phyloP scores from a whole-genome alignment of 441 rosid species.

The Adansonia grandidieri region DNA sequence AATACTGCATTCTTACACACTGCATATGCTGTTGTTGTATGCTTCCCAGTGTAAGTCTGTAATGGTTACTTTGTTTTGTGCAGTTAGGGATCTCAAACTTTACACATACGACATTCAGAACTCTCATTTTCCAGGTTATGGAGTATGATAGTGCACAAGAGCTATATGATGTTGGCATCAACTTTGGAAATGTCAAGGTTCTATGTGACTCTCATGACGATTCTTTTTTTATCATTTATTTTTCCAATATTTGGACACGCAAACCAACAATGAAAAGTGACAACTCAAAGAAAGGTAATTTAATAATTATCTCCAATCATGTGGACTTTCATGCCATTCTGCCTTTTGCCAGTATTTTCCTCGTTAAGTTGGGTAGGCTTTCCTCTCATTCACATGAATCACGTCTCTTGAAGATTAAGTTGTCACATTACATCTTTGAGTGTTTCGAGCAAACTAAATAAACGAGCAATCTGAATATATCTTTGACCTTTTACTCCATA shows the following conservation, averaged over 20 bases:
- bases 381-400: no score
- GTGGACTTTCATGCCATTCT: not conserved
- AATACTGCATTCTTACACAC: not conserved
- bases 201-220: not conserved
- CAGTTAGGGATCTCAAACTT: not conserved
- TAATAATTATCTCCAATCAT: not conserved
- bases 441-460: no score
- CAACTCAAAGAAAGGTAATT: not conserved
- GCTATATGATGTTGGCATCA: slow-evolving; percentile 1
- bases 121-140: not conserved
- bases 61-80: not conserved
- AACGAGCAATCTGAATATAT: no score
- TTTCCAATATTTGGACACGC: not conserved
- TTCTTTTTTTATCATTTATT: not conserved
- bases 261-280: not conserved
- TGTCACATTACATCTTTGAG: no score
- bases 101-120: not conserved
- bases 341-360: not conserved
- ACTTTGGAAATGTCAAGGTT: not conserved
- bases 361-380: not conserved
- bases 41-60: not conserved
- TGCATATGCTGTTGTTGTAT: not conserved
- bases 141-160: not conserved
- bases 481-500: no score
- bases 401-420: no score